Evolutionary conservation across 1,139 yeast species (phyloP).

Genomic region (Trichomonascaceae sp.): DNA sequence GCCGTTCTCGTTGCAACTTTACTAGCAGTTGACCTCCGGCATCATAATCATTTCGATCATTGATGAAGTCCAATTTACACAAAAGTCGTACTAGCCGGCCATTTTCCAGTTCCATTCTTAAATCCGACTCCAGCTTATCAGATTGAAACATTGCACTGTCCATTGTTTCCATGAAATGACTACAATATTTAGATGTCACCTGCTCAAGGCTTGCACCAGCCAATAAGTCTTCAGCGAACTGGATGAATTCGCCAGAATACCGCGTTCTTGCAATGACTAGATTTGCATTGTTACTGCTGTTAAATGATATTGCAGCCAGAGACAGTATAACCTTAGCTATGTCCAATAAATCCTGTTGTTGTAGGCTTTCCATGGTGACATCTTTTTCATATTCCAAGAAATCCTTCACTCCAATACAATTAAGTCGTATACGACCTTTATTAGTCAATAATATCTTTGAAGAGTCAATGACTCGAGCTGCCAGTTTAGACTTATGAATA

Average conservation of each 20-base stretch:
- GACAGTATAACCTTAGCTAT: constrained; percentile 58
- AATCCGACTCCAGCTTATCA: constrained; percentile 62
- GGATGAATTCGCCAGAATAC: constrained; percentile 17
- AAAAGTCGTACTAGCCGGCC: constrained; percentile 78
- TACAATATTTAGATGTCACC: constrained; percentile 21
- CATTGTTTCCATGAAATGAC: constrained; percentile 21
- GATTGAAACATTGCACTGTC: constrained; percentile 52
- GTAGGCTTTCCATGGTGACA: constrained; percentile 33
- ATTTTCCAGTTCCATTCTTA: constrained; percentile 76
- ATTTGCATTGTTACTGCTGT: constrained; percentile 22
- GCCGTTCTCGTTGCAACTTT: constrained; percentile 38
- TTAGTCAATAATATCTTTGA: constrained; percentile 67
- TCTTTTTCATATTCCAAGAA: constrained; percentile 44
- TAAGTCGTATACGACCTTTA: constrained; percentile 63
- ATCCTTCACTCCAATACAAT: constrained; percentile 69
- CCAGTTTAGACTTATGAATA: constrained; percentile 57
- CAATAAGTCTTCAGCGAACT: constrained; percentile 17
- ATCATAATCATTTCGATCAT: constrained; percentile 72
- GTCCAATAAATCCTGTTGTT: constrained; percentile 47
- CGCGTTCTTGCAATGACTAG: constrained; percentile 19
- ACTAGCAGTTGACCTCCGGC: constrained; percentile 40
- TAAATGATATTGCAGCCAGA: constrained; percentile 38
- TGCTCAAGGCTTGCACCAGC: background rate
- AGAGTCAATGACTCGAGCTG: constrained; percentile 58
- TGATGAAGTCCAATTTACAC: constrained; percentile 71